Conservation (phyloP, 345 rosid species). For the Xanthoceras sorbifolium region DNA sequence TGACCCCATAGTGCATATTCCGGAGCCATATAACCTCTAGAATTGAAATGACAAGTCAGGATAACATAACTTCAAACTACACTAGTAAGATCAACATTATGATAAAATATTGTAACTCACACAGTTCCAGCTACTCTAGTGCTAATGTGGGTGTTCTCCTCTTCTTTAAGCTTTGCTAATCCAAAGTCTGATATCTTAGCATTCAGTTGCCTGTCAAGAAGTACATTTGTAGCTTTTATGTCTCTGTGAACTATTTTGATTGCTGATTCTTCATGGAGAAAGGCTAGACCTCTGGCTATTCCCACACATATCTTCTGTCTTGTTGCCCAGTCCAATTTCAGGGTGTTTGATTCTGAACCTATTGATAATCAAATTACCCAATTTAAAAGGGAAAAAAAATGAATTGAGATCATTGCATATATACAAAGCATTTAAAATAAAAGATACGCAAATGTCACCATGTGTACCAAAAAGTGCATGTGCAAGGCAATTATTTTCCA, state of each 20-base stretch:
- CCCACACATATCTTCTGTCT: conserved; percentile 54
- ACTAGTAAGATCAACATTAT: neutral
- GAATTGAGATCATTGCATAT: neutral
- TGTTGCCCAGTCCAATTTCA: conserved; percentile 46
- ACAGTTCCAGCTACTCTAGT: conserved; percentile 69
- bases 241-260: conserved; percentile 64
- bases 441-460: neutral
- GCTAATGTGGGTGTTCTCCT: conserved; percentile 54
- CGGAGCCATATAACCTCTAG: conserved; percentile 51
- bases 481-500: conserved; percentile 70
- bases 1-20: conserved; percentile 47
- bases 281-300: conserved; percentile 61
- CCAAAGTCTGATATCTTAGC: conserved; percentile 70
- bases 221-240: conserved; percentile 60
- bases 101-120: conserved; percentile 31
- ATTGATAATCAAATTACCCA: neutral
- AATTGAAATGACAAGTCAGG: neutral
- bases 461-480: conserved; percentile 52
- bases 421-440: neutral
- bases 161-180: conserved; percentile 52
- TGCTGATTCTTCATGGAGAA: conserved; percentile 59
- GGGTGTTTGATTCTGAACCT: conserved; percentile 29
- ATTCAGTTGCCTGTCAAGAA: conserved; percentile 50
- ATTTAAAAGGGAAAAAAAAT: neutral
- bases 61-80: neutral